phyloP scores from a whole-genome alignment of 2,329 filamentous ascomycete species.

The Colletotrichum endophyticum region DNA sequence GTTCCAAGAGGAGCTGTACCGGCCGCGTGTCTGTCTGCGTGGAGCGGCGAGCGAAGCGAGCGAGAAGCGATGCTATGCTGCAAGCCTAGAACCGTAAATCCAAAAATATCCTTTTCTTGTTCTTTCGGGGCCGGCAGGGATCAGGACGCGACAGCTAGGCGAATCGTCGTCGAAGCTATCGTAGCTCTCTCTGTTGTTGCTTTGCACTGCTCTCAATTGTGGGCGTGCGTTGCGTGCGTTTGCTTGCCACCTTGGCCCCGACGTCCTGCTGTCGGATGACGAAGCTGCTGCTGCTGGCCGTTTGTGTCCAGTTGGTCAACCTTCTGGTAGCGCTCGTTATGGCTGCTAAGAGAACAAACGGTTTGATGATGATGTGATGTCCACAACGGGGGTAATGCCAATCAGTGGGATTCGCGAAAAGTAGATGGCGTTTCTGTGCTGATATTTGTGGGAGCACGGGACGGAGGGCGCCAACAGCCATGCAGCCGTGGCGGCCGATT shows the following conservation, averaged over 20 bases:
- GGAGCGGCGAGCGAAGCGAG: neutral
- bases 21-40: constrained; percentile 12
- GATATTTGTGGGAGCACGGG: neutral
- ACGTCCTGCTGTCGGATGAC: neutral
- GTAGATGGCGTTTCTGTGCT: neutral
- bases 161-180: neutral
- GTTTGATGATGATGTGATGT: neutral
- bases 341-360: neutral
- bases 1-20: neutral
- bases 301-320: neutral
- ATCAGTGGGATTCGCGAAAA: neutral
- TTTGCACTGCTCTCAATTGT: neutral
- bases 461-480: neutral
- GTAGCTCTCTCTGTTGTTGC: neutral
- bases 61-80: neutral
- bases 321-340: neutral
- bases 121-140: neutral
- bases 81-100: neutral
- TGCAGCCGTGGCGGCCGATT: neutral
- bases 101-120: constrained; percentile 10
- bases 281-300: neutral
- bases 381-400: neutral
- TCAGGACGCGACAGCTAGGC: neutral
- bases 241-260: neutral
- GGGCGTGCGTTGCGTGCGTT: neutral